Evolutionary conservation across 352 stramenopile genomes (phyloP).

Genomic region (Globisporangium uncinulatum): DNA sequence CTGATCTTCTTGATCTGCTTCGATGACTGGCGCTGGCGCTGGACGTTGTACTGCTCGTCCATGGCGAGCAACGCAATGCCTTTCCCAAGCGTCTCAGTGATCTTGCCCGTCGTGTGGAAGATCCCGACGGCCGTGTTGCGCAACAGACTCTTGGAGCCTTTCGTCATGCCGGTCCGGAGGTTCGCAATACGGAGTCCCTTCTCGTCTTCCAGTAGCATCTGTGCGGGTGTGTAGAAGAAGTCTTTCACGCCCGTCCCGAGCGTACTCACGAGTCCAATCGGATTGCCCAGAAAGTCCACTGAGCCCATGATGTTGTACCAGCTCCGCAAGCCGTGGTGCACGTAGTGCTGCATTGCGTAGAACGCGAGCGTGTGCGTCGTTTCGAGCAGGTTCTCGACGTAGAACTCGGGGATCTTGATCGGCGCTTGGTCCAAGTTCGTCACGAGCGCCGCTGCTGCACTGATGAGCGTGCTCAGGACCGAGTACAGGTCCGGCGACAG

Average conservation of each 20-base stretch:
- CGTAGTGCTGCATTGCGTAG: slow-evolving; percentile 85
- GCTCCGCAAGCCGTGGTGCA: slow-evolving; percentile 75
- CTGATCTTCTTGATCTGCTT: slow-evolving; percentile 74
- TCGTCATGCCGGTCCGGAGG: slow-evolving; percentile 82
- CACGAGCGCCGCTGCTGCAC: slow-evolving; percentile 69
- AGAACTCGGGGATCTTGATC: slow-evolving; percentile 87
- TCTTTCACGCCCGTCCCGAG: slow-evolving; percentile 89
- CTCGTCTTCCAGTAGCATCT: slow-evolving; percentile 90
- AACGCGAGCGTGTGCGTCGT: slow-evolving; percentile 80
- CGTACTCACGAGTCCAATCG: slow-evolving; percentile 86
- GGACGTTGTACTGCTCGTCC: slow-evolving; percentile 85
- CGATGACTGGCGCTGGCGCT: slow-evolving; percentile 69
- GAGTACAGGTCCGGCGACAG: slow-evolving; percentile 80
- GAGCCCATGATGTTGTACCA: slow-evolving; percentile 89
- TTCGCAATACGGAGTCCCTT: slow-evolving; percentile 83
- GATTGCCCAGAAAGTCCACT: slow-evolving; percentile 88
- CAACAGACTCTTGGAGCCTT: slow-evolving; percentile 83
- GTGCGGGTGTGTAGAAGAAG: slow-evolving; percentile 93
- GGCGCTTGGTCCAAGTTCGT: slow-evolving; percentile 84
- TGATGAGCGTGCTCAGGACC: slow-evolving; percentile 73
- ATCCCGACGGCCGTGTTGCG: slow-evolving; percentile 85
- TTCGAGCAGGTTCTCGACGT: slow-evolving; percentile 85
- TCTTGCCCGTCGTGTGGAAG: slow-evolving; percentile 88
- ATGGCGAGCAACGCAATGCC: slow-evolving; percentile 81
- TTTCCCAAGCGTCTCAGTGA: slow-evolving; percentile 86